phyloP scores from a whole-genome alignment of 164 flowering plant genomes.

The Vitis riparia region DNA sequence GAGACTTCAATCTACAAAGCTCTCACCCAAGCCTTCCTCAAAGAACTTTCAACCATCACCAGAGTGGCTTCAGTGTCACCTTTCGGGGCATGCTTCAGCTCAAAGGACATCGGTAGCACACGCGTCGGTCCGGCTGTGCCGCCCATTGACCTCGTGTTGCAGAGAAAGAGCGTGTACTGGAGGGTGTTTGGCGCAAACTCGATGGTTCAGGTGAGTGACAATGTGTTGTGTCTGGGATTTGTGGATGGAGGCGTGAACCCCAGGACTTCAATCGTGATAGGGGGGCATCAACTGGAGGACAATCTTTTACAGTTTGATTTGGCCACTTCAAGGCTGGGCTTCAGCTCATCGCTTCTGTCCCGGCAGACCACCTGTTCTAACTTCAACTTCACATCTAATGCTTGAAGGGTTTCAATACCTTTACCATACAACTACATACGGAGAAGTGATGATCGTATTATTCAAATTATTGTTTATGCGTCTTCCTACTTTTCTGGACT shows the following conservation, averaged over 20 bases:
- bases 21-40: constrained; percentile 23
- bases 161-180: constrained; percentile 41
- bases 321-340: constrained; percentile 38
- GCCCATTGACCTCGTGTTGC: constrained; percentile 38
- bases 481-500: no score
- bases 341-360: constrained; percentile 38
- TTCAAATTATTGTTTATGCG: no score
- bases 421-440: no score
- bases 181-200: constrained; percentile 47
- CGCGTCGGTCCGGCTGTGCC: constrained; percentile 40
- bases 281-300: constrained; percentile 58
- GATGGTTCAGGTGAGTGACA: constrained; percentile 42
- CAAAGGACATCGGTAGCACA: constrained; percentile 16
- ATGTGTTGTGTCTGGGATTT: constrained; percentile 54
- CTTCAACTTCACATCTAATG: constrained; percentile 32
- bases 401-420: background rate
- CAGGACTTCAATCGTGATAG: constrained; percentile 46
- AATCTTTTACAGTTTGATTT: constrained; percentile 61
- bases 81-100: constrained; percentile 35
- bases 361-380: constrained; percentile 39
- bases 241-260: constrained; percentile 44
- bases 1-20: constrained; percentile 43
- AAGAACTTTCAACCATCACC: constrained; percentile 13
- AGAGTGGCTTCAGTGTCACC: constrained; percentile 38
- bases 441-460: no score